Evolutionary conservation across 1,139 yeast genomes (phyloP), one percentile per base, ranked within the genome.

Genomic region (Zygotorulaspora mrakii): DNA sequence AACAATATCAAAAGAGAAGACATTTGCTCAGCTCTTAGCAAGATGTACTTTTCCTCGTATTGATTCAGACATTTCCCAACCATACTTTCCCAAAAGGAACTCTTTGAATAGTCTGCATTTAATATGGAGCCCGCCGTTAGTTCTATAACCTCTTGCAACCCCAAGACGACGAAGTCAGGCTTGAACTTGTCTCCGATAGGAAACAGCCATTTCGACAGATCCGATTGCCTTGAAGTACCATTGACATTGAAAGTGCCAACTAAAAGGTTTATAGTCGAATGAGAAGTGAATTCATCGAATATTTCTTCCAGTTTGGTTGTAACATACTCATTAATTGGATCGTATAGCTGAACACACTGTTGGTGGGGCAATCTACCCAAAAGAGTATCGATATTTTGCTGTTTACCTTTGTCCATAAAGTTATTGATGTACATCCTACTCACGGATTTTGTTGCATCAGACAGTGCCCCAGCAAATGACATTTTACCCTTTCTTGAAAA

Each of bases 401-500:
- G 98, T 48, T 89, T 84, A 32, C 80, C 82, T 52, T 86, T 86
- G 65, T 94, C 99, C 48, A 88, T 87, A 65, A 94, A 94, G 47
- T 94, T 89, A 65, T 94, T 94, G 60, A 91, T 91, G 61, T 94
- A 94, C 78, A 91, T 80, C 64, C 99, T 74, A 29, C 95, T 82
- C 4, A 94, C 96, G 0, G 96, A 86, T 61, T 94, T 94, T 2
- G 96, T 88, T 5, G 94, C 96, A 65, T 94, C 98, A 0, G 96
- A 85, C 23, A 94, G 66, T 0, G 96, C 96, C 13, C 98, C 97
- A 0, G 97, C 97, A 46, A 94, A 67, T 40, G 89, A 87, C 96
- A 88, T 87, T 57, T 88, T 89, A 12, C 98, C 98, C 29, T 87
- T 82, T 57, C 98, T 74, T 2, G 97, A 84, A 59, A 83, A 91